Percentiles rank a stretch among this genome's conserved stretches.
Evolutionary conservation across 192 early-diverging fungal genomes (phyloP).

Genomic region (Physocladia obscura): DNA sequence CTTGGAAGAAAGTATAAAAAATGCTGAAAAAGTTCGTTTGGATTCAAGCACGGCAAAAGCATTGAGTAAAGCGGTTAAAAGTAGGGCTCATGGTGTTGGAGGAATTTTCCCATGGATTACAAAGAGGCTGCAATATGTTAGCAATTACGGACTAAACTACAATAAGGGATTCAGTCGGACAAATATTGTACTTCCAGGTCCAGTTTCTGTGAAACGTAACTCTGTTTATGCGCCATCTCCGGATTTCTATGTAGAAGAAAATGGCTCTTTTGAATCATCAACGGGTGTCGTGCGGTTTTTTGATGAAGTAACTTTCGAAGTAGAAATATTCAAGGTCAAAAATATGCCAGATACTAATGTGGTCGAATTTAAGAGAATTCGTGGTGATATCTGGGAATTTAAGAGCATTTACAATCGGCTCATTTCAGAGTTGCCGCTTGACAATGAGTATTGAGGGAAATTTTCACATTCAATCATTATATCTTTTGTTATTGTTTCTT

Average conservation of each 20-base stretch:
- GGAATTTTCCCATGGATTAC: constrained; percentile 9
- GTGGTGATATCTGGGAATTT: constrained; percentile 59
- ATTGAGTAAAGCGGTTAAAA: constrained; percentile 2
- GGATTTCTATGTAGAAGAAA: neutral
- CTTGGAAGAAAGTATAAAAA: neutral
- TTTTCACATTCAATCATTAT: too few species aligned
- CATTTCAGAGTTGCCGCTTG: constrained; percentile 27
- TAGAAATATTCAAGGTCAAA: constrained; percentile 90
- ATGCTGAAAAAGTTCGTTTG: neutral
- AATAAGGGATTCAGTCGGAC: constrained; percentile 32
- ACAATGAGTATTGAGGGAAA: constrained; percentile 19
- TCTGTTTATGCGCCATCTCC: neutral
- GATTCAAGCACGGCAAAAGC: constrained; percentile 5
- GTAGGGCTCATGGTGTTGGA: neutral
- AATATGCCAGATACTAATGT: constrained; percentile 63
- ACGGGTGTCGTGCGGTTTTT: neutral
- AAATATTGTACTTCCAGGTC: neutral
- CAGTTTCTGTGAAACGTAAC: neutral
- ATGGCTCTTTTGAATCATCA: too few species aligned
- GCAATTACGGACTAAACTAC: constrained; percentile 30
- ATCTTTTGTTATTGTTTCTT: too few species aligned
- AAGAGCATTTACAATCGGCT: constrained; percentile 49
- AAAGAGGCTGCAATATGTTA: constrained; percentile 22
- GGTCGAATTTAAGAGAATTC: constrained; percentile 52
- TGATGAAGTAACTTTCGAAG: constrained; percentile 82